These are phyloP conservation scores for Gossypium schwendimanii DNA, from an alignment of 441 rosid species.

Conservation along the genomic window DNA sequence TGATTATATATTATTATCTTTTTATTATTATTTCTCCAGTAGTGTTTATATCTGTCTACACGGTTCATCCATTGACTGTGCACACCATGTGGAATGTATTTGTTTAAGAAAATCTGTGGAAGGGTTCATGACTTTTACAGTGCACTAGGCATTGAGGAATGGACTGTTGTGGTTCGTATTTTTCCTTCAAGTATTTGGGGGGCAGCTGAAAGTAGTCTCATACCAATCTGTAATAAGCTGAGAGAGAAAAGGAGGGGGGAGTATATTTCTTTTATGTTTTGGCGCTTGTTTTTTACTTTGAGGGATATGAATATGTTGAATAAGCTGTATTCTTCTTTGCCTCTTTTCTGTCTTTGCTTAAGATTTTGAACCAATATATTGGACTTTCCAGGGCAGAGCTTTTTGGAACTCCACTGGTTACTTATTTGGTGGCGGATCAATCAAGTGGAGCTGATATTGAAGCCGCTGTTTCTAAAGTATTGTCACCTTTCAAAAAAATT, in stretches of 20 bases:
- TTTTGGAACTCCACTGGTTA: neutral
- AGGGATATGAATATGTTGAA: constrained; percentile 3
- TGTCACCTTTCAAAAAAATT: constrained; percentile 57
- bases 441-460: constrained; percentile 58
- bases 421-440: constrained; percentile 24
- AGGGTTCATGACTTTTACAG: neutral
- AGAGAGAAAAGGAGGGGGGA: neutral
- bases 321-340: neutral
- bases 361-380: constrained; percentile 7
- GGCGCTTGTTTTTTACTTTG: neutral
- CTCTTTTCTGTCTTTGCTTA: constrained; percentile 7
- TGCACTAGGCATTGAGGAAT: neutral
- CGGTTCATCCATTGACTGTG: neutral
- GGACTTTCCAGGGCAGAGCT: constrained; percentile 39
- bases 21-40: neutral
- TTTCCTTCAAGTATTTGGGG: neutral
- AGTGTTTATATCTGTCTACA: neutral
- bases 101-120: neutral
- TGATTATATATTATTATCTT: neutral
- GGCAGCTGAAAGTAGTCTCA: neutral
- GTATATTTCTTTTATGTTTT: neutral
- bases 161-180: neutral
- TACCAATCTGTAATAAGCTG: neutral
- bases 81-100: neutral
- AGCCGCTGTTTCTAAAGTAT: constrained; percentile 37